Conservation (phyloP, 768 basidiomycete species). For the Russula vinacea region DNA sequence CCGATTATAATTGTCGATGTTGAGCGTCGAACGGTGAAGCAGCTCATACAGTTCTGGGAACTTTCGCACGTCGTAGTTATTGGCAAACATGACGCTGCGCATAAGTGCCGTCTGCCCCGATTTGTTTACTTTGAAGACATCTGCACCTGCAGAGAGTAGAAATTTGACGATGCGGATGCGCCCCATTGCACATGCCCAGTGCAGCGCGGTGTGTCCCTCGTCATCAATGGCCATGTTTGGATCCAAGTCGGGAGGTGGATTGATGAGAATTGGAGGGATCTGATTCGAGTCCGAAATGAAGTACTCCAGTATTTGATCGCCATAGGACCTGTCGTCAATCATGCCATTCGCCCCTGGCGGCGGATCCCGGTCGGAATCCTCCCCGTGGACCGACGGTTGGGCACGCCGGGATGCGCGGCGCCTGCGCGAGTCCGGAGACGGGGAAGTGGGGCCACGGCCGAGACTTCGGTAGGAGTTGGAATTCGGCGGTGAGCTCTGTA, state of each 20-base stretch:
- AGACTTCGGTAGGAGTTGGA: constrained; percentile 40
- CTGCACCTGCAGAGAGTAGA: constrained; percentile 88
- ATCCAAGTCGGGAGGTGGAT: constrained; percentile 88
- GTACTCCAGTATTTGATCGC: constrained; percentile 95
- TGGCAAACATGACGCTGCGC: constrained; percentile 99
- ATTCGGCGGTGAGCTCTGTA: constrained; percentile 56
- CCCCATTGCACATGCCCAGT: constrained; percentile 99
- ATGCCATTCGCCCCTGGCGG: constrained; percentile 42
- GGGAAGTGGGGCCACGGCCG: constrained; percentile 40
- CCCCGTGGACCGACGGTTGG: constrained; percentile 43
- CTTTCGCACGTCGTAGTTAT: constrained; percentile 99
- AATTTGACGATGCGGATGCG: constrained; percentile 94
- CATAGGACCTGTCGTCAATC: constrained; percentile 68
- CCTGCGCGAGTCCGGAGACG: constrained; percentile 43
- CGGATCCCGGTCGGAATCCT: constrained; percentile 45
- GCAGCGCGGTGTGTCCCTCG: constrained; percentile 93
- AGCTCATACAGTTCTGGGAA: constrained; percentile 97
- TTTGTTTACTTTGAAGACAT: constrained; percentile 95
- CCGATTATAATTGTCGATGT: constrained; percentile 96
- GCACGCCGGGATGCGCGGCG: constrained; percentile 45
- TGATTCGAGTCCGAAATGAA: constrained; percentile 97
- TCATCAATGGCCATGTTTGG: constrained; percentile 97
- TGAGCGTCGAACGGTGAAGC: constrained; percentile 94
- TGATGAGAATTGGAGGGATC: constrained; percentile 81
- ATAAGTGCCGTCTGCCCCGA: constrained; percentile 96